Conservation (phyloP, 73 alveolate genomes). For the Paramecium tetraurelia region DNA sequence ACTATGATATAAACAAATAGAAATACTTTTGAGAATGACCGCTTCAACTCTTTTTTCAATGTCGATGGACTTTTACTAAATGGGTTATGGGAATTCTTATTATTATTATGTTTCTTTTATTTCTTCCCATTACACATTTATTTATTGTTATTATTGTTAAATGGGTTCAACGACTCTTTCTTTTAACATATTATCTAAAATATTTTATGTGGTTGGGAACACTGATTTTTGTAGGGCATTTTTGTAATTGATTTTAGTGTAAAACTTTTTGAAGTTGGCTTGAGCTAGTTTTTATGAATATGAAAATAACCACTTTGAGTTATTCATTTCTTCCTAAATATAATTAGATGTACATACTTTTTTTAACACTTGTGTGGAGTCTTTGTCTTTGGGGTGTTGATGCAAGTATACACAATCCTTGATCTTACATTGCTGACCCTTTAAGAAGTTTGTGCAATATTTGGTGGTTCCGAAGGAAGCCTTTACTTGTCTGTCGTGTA, state of each 20-base stretch:
- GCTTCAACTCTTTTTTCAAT: conserved; percentile 37
- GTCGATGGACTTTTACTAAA: neutral
- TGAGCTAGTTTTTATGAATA: conserved; percentile 50
- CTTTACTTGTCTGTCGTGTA: conserved; percentile 68
- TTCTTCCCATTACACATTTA: neutral
- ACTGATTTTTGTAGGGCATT: conserved; percentile 50
- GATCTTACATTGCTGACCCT: conserved; percentile 73
- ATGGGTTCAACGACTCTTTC: conserved; percentile 21
- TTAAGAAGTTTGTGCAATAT: conserved; percentile 78
- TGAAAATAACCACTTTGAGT: conserved; percentile 44
- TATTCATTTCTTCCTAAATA: conserved; percentile 56
- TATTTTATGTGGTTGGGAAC: conserved; percentile 46
- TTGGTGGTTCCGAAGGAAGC: conserved; percentile 88
- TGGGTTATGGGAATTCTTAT: neutral
- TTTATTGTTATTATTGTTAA: neutral
- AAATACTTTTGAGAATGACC: conserved; percentile 6
- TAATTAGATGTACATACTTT: neutral
- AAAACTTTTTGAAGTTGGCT: conserved; percentile 43
- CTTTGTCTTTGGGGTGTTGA: conserved; percentile 73
- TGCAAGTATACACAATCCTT: conserved; percentile 83
- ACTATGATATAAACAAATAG: neutral
- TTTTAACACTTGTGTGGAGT: conserved; percentile 37
- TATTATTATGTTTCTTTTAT: neutral
- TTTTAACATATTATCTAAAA: conserved; percentile 28
- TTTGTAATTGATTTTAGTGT: conserved; percentile 36